Conservation (phyloP, 345 rosid species). For the Limnanthes douglasii region DNA sequence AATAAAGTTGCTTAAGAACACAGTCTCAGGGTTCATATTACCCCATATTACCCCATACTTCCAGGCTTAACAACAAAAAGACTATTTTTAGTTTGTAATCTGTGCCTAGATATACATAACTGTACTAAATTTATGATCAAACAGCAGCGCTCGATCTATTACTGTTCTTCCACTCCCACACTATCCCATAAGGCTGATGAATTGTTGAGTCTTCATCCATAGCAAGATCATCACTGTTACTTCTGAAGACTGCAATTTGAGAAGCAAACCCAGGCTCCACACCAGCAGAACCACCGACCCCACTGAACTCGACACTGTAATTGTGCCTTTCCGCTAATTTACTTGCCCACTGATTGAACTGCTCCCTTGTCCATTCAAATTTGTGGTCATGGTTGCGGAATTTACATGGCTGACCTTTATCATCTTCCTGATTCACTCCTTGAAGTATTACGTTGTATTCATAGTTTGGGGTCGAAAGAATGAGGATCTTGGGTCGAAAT, state of each 20-base stretch:
- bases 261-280: slow-evolving; percentile 81
- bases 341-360: slow-evolving; percentile 62
- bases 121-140: too few relatives aligned
- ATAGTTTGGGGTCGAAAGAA: slow-evolving; percentile 87
- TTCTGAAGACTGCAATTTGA: slow-evolving; percentile 69
- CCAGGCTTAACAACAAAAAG: too few relatives aligned
- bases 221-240: slow-evolving; percentile 8
- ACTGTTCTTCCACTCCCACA: slow-evolving; percentile 69
- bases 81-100: too few relatives aligned
- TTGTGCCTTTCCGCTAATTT: slow-evolving; percentile 36
- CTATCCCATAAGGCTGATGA: slow-evolving; percentile 26
- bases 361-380: slow-evolving; percentile 94
- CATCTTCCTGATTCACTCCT: slow-evolving; percentile 18
- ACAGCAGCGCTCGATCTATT: too few relatives aligned
- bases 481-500: slow-evolving; percentile 49
- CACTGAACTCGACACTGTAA: slow-evolving; percentile 69
- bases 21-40: too few relatives aligned
- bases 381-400: slow-evolving; percentile 96
- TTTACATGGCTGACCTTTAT: slow-evolving; percentile 44
- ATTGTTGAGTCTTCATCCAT: not conserved
- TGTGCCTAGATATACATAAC: too few relatives aligned
- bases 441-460: slow-evolving; percentile 87
- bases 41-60: too few relatives aligned
- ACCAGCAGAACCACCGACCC: slow-evolving; percentile 73
- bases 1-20: too few relatives aligned